These are phyloP conservation scores for Colletotrichum cordylinicola DNA, from an alignment of 2,329 filamentous ascomycete genomes.

Conservation along the genomic window DNA sequence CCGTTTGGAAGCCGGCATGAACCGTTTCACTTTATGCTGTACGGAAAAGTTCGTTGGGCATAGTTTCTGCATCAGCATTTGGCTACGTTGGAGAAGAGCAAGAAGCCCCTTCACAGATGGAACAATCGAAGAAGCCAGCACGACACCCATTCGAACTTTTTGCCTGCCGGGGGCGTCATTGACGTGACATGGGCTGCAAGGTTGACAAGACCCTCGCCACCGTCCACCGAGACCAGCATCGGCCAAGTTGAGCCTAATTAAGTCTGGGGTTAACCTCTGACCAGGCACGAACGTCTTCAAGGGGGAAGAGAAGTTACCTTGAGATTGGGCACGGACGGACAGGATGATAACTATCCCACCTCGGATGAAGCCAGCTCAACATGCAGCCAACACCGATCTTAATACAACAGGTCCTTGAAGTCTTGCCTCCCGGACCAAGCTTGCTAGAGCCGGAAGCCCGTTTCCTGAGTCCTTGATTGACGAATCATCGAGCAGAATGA, in stretches of 20 bases:
- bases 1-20: background rate
- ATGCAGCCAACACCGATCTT: slow-evolving; percentile 33
- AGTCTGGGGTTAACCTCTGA: background rate
- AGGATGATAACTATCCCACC: background rate
- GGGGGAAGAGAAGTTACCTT: background rate
- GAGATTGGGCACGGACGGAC: background rate
- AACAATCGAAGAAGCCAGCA: background rate
- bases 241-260: background rate
- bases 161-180: slow-evolving; percentile 4
- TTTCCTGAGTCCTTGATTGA: slow-evolving; percentile 2
- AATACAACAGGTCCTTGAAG: slow-evolving; percentile 18
- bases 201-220: slow-evolving; percentile 1
- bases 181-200: slow-evolving; percentile 4
- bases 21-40: background rate
- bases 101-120: background rate
- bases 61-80: background rate
- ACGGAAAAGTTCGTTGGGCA: background rate
- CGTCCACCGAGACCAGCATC: background rate
- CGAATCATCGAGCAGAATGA: background rate
- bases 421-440: background rate
- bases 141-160: background rate
- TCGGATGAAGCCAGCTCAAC: slow-evolving; percentile 16
- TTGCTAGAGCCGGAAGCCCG: slow-evolving; percentile 9
- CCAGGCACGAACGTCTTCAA: background rate
- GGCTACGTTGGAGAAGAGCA: background rate